Conservation (phyloP, 169 alveolate species). For the Neospora caninum region DNA sequence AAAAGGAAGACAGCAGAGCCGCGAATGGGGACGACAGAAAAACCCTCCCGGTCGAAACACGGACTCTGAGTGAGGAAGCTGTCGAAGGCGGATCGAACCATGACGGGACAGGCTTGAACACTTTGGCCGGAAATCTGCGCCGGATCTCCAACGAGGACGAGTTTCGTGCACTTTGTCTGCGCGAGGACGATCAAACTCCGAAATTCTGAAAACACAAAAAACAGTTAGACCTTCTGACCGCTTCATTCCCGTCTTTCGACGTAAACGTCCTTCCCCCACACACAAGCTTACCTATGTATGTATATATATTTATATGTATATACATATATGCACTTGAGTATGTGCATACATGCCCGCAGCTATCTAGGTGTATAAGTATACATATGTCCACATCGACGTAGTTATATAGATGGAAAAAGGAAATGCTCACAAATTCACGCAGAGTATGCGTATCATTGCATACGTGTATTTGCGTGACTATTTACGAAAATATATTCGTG, state of each 20-base stretch:
- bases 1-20: too few relatives aligned
- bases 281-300: not conserved
- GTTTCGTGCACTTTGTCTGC: not conserved
- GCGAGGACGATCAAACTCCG: not conserved
- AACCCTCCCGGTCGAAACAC: not conserved
- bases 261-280: not conserved
- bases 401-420: too few relatives aligned
- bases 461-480: too few relatives aligned
- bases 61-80: not conserved
- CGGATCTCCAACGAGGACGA: constrained; percentile 5
- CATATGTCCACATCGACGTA: not conserved
- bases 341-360: too few relatives aligned
- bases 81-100: not conserved
- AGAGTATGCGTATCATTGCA: too few relatives aligned
- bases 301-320: too few relatives aligned
- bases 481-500: too few relatives aligned
- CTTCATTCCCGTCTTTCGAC: too few relatives aligned
- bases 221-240: not conserved
- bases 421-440: too few relatives aligned
- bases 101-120: not conserved
- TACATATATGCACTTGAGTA: too few relatives aligned
- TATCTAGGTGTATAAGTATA: too few relatives aligned
- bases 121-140: not conserved
- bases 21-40: too few relatives aligned
- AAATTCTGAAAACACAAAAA: not conserved